Percentiles rank a stretch among this genome's conserved stretches.
Conservation (phyloP, 2,329 filamentous ascomycete genomes). For the Gliomastix tumulicola region DNA sequence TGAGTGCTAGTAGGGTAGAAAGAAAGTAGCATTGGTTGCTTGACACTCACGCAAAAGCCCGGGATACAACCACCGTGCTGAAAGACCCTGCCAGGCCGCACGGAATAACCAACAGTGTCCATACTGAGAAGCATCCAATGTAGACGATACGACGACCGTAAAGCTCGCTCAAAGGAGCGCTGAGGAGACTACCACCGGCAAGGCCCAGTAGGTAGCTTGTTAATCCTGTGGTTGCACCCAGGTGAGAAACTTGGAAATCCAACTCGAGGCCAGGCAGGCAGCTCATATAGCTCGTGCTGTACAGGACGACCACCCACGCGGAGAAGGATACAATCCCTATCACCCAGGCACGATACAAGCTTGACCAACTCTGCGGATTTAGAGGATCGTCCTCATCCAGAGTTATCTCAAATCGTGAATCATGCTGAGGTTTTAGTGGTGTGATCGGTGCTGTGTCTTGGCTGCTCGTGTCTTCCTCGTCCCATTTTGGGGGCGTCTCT, state of each 20-base stretch:
- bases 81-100: constrained; percentile 64
- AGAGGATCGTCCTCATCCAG: constrained; percentile 57
- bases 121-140: constrained; percentile 55
- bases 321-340: constrained; percentile 37
- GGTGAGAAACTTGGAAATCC: constrained; percentile 55
- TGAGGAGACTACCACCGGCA: constrained; percentile 61
- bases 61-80: constrained; percentile 57
- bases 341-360: constrained; percentile 37
- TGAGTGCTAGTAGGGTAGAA: no score
- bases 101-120: constrained; percentile 64
- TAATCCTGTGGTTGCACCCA: constrained; percentile 63
- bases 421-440: no score
- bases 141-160: constrained; percentile 64
- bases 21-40: neutral
- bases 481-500: no score
- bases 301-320: constrained; percentile 52
- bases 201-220: constrained; percentile 75
- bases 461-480: no score
- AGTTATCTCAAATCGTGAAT: constrained; percentile 58
- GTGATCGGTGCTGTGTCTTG: no score
- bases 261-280: constrained; percentile 61
- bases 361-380: constrained; percentile 63
- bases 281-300: constrained; percentile 74
- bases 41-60: constrained; percentile 59
- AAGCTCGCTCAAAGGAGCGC: constrained; percentile 69